phyloP scores from a whole-genome alignment of 2,329 filamentous ascomycete genomes.

The Claviceps africana region DNA sequence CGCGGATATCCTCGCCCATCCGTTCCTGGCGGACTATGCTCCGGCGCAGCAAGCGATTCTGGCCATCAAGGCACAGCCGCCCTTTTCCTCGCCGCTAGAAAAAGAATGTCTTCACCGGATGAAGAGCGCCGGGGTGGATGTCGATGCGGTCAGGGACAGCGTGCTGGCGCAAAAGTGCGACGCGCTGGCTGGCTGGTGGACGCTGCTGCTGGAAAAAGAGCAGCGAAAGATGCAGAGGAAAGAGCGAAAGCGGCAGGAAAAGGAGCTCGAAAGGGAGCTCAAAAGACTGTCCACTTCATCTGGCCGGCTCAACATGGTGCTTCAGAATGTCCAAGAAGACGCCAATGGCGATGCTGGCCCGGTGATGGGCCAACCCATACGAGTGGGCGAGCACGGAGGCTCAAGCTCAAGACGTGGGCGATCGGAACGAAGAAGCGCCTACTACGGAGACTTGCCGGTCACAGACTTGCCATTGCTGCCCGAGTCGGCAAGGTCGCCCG shows the following conservation, averaged over 20 bases:
- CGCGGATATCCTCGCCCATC: slow-evolving; percentile 72
- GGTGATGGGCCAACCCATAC: slow-evolving; percentile 26
- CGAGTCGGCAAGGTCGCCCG: slow-evolving; percentile 35
- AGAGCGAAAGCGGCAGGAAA: slow-evolving; percentile 73
- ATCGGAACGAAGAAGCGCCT: slow-evolving; percentile 59
- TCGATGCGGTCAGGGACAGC: slow-evolving; percentile 87
- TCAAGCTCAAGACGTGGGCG: slow-evolving; percentile 58
- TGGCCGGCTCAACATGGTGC: slow-evolving; percentile 62
- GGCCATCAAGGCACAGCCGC: slow-evolving; percentile 62
- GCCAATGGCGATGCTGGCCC: slow-evolving; percentile 15
- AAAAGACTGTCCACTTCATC: slow-evolving; percentile 80
- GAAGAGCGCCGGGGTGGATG: slow-evolving; percentile 85
- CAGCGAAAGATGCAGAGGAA: slow-evolving; percentile 68
- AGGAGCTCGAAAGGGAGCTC: slow-evolving; percentile 67
- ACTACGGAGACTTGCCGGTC: slow-evolving; percentile 46
- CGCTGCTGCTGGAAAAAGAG: slow-evolving; percentile 85
- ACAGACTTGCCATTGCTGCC: slow-evolving; percentile 66
- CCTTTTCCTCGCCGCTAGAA: slow-evolving; percentile 75
- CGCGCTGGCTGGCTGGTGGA: slow-evolving; percentile 89
- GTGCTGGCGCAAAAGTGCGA: slow-evolving; percentile 85
- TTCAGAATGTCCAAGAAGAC: slow-evolving; percentile 70
- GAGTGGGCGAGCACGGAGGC: slow-evolving; percentile 26
- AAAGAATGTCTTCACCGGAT: slow-evolving; percentile 87
- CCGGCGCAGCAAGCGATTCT: slow-evolving; percentile 81
- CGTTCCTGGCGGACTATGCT: slow-evolving; percentile 78